These are phyloP conservation scores for Talaromyces sp. DNA, from an alignment of 2,329 filamentous ascomycete genomes.

Conservation along the genomic window DNA sequence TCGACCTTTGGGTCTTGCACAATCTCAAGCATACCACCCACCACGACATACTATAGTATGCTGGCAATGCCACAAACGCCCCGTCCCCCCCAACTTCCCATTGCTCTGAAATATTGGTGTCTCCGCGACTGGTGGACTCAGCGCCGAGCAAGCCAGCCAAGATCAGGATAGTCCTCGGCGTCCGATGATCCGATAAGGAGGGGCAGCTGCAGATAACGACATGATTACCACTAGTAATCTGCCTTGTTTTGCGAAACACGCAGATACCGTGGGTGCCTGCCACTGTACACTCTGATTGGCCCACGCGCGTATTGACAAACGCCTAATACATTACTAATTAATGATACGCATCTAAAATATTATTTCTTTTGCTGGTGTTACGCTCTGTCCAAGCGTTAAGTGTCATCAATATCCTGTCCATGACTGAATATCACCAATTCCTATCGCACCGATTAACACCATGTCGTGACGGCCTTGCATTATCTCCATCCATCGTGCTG, in stretches of 20 bases:
- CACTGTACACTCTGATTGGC: background rate
- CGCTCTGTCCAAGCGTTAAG: background rate
- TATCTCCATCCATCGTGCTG: background rate
- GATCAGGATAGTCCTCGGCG: conserved; percentile 1
- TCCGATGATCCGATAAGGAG: conserved; percentile 14
- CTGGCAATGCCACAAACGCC: background rate
- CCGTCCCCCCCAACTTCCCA: background rate
- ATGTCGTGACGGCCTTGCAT: conserved; percentile 7
- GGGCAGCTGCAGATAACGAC: conserved; percentile 11
- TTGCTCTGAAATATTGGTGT: background rate
- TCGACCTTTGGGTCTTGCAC: background rate
- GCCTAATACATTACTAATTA: background rate
- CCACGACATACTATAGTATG: background rate
- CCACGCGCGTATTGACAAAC: background rate
- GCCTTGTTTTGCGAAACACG: background rate
- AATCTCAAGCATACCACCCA: background rate
- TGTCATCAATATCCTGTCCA: conserved; percentile 2
- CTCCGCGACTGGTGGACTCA: background rate
- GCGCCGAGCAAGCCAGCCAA: background rate
- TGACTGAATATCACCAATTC: background rate
- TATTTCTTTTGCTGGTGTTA: conserved; percentile 4
- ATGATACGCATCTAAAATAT: conserved; percentile 1
- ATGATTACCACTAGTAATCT: conserved; percentile 10
- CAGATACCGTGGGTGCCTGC: background rate
- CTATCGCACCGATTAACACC: conserved; percentile 2